Evolutionary conservation across 1,139 yeast genomes (phyloP).

Genomic region (Wickerhamiella pararugosa): DNA sequence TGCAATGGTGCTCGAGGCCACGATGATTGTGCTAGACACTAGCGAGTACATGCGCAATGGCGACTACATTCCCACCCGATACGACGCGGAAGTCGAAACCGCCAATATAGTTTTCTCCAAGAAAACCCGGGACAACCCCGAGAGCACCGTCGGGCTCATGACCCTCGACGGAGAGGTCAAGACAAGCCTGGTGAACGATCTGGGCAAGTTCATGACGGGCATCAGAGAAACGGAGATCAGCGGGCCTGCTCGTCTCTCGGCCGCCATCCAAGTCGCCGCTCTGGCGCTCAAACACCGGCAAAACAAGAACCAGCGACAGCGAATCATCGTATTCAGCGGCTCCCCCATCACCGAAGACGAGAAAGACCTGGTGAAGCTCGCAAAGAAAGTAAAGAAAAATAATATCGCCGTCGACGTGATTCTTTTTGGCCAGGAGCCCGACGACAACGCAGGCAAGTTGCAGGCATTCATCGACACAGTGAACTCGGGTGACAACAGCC

Average conservation of each 20-base stretch:
- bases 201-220: constrained; percentile 78
- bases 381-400: constrained; percentile 88
- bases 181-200: constrained; percentile 76
- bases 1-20: constrained; percentile 56
- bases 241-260: constrained; percentile 56
- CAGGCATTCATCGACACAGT: constrained; percentile 70
- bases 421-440: constrained; percentile 79
- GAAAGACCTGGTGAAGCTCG: constrained; percentile 65
- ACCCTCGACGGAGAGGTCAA: constrained; percentile 82
- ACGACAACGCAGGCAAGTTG: constrained; percentile 53
- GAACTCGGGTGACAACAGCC: constrained; percentile 64
- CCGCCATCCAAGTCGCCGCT: constrained; percentile 94
- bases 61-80: constrained; percentile 78
- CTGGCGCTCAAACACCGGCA: constrained; percentile 93
- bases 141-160: constrained; percentile 81
- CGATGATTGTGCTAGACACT: constrained; percentile 86
- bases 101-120: constrained; percentile 77
- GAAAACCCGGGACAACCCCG: constrained; percentile 81
- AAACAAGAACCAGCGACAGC: constrained; percentile 80
- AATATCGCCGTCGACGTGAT: constrained; percentile 80
- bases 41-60: constrained; percentile 95
- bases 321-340: constrained; percentile 83
- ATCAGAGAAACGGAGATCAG: constrained; percentile 65
- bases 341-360: constrained; percentile 64
- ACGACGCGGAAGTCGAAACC: constrained; percentile 88